Conservation (phyloP, 805 yeast species). For the Lipomyces chichibuensis region DNA sequence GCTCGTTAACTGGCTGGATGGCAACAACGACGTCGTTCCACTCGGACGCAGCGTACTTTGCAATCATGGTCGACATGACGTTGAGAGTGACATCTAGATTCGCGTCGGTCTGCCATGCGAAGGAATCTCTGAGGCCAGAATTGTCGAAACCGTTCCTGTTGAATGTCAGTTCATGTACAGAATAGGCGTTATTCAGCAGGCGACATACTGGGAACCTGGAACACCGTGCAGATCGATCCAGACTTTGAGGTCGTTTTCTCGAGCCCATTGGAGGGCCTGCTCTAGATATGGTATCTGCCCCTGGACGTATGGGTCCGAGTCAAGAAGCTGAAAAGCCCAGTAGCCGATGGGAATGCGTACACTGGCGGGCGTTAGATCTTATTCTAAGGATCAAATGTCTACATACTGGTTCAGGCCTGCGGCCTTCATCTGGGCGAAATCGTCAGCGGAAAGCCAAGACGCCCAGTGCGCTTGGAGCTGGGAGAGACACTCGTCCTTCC, state of each 20-base stretch:
- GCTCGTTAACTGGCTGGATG: conserved; percentile 84
- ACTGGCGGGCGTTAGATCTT: conserved; percentile 1
- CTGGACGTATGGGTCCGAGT: conserved; percentile 59
- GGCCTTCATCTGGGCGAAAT: conserved; percentile 56
- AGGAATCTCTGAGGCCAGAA: conserved; percentile 74
- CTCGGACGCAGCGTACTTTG: conserved; percentile 63
- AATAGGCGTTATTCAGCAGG: background rate
- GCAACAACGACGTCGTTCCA: conserved; percentile 77
- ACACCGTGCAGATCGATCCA: conserved; percentile 95
- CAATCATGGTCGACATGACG: conserved; percentile 57
- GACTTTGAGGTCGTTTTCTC: conserved; percentile 62
- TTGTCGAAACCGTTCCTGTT: conserved; percentile 80
- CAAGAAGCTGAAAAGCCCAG: conserved; percentile 57
- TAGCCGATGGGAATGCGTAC: conserved; percentile 67
- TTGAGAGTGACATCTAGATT: conserved; percentile 58
- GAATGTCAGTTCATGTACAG: background rate
- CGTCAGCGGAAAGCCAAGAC: conserved; percentile 64
- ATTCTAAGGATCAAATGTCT: background rate
- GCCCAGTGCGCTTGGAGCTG: conserved; percentile 67
- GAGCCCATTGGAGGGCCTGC: conserved; percentile 76
- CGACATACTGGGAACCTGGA: conserved; percentile 72
- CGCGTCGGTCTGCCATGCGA: conserved; percentile 56
- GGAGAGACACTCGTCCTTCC: conserved; percentile 50
- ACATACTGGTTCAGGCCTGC: conserved; percentile 68
- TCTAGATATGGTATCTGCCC: conserved; percentile 78